A percentile compares a stretch with the other conserved stretches of the same genome.
These are phyloP conservation scores for Pleurotus tuoliensis DNA, from an alignment of 768 basidiomycete genomes.

Conservation along the genomic window DNA sequence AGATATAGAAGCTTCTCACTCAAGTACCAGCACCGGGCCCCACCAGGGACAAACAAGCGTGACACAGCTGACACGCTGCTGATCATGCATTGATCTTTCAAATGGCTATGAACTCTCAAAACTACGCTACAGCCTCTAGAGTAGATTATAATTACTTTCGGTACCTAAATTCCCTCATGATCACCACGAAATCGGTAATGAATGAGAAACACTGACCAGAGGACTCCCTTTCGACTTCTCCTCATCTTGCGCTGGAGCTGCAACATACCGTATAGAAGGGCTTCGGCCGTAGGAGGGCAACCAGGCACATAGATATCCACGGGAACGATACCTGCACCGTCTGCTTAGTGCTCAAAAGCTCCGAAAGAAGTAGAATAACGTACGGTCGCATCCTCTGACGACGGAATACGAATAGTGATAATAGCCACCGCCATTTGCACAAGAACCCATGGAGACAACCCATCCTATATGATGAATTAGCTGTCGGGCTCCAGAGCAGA, in stretches of 20 bases:
- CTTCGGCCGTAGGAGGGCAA: slow-evolving; percentile 94
- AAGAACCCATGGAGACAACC: slow-evolving; percentile 99
- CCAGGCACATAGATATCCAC: slow-evolving; percentile 99
- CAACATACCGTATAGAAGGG: slow-evolving; percentile 93
- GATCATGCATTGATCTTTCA: background rate
- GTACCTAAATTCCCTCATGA: slow-evolving; percentile 36
- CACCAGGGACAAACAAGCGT: slow-evolving; percentile 2
- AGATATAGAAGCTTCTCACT: background rate
- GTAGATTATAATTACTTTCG: slow-evolving; percentile 38
- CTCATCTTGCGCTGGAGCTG: slow-evolving; percentile 97
- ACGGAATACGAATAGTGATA: slow-evolving; percentile 99
- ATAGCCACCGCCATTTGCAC: slow-evolving; percentile 97
- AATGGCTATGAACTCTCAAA: background rate
- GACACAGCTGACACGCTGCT: background rate
- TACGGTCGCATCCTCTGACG: slow-evolving; percentile 96
- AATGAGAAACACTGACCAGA: slow-evolving; percentile 57
- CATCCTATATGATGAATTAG: slow-evolving; percentile 52
- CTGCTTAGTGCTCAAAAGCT: too few relatives aligned
- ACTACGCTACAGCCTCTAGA: slow-evolving; percentile 3
- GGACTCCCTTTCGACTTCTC: slow-evolving; percentile 76
- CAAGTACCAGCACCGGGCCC: background rate
- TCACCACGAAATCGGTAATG: background rate
- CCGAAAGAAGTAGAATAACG: slow-evolving; percentile 23
- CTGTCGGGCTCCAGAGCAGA: background rate
- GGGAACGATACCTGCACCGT: slow-evolving; percentile 77